Evolutionary conservation across 2,329 filamentous ascomycete species (phyloP).

Genomic region (Diaporthe sp.): DNA sequence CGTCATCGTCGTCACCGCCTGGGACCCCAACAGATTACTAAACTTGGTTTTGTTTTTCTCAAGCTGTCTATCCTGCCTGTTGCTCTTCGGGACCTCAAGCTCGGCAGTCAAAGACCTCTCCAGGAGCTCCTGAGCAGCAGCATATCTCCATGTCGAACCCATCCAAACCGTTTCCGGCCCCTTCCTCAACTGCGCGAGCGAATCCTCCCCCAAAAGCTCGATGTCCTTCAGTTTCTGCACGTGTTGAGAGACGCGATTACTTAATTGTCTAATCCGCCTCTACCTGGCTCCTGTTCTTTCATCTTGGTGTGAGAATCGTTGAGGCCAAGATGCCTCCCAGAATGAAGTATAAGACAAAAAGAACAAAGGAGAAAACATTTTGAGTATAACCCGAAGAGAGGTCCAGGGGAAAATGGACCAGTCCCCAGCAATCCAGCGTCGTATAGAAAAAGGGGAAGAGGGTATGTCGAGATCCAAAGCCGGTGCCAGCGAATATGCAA

Average conservation of each 20-base stretch:
- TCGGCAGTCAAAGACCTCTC: conserved; percentile 21
- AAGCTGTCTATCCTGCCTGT: conserved; percentile 10
- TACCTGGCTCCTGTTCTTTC: conserved; percentile 2
- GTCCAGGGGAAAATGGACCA: neutral
- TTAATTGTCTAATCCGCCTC: conserved; percentile 14
- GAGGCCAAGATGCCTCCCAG: neutral
- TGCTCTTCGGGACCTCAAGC: neutral
- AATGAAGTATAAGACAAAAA: neutral
- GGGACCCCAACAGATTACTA: neutral
- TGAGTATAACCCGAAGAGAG: neutral
- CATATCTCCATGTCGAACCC: neutral
- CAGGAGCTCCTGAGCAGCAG: conserved; percentile 28
- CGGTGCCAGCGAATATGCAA: conserved; percentile 34
- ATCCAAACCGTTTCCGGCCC: neutral
- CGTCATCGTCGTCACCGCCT: neutral
- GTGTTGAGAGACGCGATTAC: neutral
- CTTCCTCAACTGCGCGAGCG: neutral
- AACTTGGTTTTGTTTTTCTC: neutral
- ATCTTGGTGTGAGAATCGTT: conserved; percentile 6
- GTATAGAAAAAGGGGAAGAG: neutral
- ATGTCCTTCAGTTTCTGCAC: neutral
- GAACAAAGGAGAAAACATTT: conserved; percentile 10
- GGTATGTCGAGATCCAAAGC: conserved; percentile 23
- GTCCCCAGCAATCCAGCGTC: neutral
- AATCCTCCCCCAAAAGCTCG: neutral